Evolutionary conservation across 441 rosid species (phyloP), one percentile per base, ranked within the genome.

Genomic region (Omphalea diandra): DNA sequence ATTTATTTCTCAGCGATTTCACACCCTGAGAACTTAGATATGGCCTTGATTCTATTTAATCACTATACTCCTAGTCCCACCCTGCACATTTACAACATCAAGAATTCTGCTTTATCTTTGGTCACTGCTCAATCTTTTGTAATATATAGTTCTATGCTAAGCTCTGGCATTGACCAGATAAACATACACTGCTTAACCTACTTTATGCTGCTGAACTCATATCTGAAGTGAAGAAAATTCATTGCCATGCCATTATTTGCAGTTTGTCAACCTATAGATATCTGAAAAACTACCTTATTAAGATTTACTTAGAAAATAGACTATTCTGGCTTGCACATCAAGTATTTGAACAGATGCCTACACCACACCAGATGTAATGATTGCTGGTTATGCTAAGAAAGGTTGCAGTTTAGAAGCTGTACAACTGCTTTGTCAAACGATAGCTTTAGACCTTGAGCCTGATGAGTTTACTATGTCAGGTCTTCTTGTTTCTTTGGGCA

Each of bases 31-130:
- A 83, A 79, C 50, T 10, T 78, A 47, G 89, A 85, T 71, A 20
- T 82, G 22, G 86, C 85, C 1, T 54, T 78, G 54, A 79, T 72
- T 68, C 82, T 87, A 33, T 81, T 85, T 69, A 65, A 62, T 65
- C 26, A 81, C 20, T 85, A 73, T 49, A 85, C 86, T 32, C 87
- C 87, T 35, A 63, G 54, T n/a, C 85, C 85, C 3, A 87, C 85
- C 32, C 65, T 78, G 38, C 83, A 70, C 75, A 57, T 87, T 66
- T 87, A 76, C 75, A 83, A 85, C 69, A 82, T 83, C 10, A 78
- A 85, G 81, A 82, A 85, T 32, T 82, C 85, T 73, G 79, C 82
- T 60, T 58, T 82, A 65, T 71, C 79, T 17, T 55, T 40, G 55
- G 73, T 71, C 0, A 49, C 41, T 9, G 52, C 35, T 31, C 80